Evolutionary conservation across 805 yeast genomes (phyloP), one percentile per base, ranked within the genome.

Genomic region (Torulaspora franciscae): DNA sequence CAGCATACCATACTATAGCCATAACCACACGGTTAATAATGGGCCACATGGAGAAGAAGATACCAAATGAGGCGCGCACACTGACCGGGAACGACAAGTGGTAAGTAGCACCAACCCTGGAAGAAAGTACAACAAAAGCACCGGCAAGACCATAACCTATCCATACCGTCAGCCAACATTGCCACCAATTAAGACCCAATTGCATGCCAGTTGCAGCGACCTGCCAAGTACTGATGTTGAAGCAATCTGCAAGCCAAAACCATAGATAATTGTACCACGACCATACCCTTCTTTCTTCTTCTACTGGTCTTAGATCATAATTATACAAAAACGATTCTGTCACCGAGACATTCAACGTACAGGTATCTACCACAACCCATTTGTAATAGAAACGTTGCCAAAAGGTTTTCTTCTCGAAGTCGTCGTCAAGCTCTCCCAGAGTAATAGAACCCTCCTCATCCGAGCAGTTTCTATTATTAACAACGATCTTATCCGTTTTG

Each of bases 171-270:
- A 88, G 67, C 95, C 95, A 88, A 9, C 85, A 80, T 60, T 82
- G 89, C 95, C 95, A 88, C 95, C 95, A 87, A 13, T 82, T 76
- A 66, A 88, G 68, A 8, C 93, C 93, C 17, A 80, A 78, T 43
- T 73, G 71, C 46, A 84, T 82, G 56, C 95, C 95, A 0, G 95
- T 84, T 7, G 91, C 81, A 2, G 95, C 95, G 55, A 88, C 86
- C 70, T 85, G 89, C 88, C 91, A 87, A 5, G 96, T 86, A 63
- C 85, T 87, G 60, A 88, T 80, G 66, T 88, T 88, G 69, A 88
- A 85, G 26, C 95, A 81, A 62, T 88, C 96, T 0, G 95, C 88
- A 46, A 88, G 65, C 96, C 96, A 88, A 56, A 85, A 84, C 51
- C 77, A 79, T 10, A 84, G 80, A 61, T 69, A 88, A 63, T 87